Percentiles rank a stretch among this genome's conserved stretches.
phyloP scores from a whole-genome alignment of 1,139 yeast genomes.

The Saccharomyces hybrid region DNA sequence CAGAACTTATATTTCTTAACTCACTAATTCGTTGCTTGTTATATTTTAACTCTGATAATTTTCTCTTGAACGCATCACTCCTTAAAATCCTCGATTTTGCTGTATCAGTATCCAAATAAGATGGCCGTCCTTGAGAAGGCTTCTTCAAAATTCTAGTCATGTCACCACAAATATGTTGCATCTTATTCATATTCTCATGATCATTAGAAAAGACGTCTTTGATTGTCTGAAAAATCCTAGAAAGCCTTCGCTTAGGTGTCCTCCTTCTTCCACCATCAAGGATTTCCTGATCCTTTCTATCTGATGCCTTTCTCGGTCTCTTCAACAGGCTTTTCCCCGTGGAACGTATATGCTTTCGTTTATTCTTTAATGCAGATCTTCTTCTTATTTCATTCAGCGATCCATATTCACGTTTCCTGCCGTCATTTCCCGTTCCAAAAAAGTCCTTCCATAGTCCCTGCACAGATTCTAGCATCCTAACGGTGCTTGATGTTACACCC shows the following conservation, averaged over 20 bases:
- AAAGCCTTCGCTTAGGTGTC: slow-evolving; percentile 1
- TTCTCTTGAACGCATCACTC: slow-evolving; percentile 26
- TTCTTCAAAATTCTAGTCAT: slow-evolving; percentile 11
- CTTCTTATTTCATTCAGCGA: slow-evolving; percentile 14
- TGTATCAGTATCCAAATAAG: slow-evolving; percentile 5
- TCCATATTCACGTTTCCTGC: slow-evolving; percentile 20
- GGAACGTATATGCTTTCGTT: background rate
- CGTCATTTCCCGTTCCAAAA: slow-evolving; percentile 13
- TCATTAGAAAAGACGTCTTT: slow-evolving; percentile 19
- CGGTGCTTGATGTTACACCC: background rate
- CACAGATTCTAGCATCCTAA: slow-evolving; percentile 11
- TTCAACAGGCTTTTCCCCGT: slow-evolving; percentile 1
- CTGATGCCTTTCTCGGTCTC: background rate
- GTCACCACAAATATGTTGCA: slow-evolving; percentile 18
- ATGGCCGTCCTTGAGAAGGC: slow-evolving; percentile 3
- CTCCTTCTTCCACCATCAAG: background rate
- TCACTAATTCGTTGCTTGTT: slow-evolving; percentile 23
- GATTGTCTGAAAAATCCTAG: slow-evolving; percentile 11
- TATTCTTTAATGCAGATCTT: slow-evolving; percentile 1
- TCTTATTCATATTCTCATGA: slow-evolving; percentile 18
- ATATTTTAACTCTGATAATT: slow-evolving; percentile 23
- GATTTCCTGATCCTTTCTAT: background rate
- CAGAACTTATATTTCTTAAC: slow-evolving; percentile 16
- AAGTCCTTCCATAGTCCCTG: slow-evolving; percentile 8
- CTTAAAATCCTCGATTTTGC: slow-evolving; percentile 17